phyloP scores from a whole-genome alignment of 192 early-diverging fungal genomes.

The Gamsiella multidivaricata region DNA sequence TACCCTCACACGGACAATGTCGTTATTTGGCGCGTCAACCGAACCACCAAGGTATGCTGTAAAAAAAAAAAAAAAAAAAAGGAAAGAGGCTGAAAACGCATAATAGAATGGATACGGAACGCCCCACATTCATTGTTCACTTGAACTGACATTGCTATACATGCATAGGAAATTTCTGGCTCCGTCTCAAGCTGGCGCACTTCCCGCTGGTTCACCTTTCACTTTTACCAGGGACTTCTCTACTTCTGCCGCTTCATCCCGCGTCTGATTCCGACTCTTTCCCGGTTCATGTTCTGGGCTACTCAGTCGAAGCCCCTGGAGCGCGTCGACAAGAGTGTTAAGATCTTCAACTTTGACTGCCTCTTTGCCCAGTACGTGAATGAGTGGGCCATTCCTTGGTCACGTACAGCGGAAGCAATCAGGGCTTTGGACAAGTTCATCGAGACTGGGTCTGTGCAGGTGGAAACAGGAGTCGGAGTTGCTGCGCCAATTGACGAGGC shows the following conservation, averaged over 20 bases:
- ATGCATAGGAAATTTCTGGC: conserved; percentile 3
- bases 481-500: background rate
- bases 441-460: conserved; percentile 45
- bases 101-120: no score
- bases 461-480: background rate
- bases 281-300: conserved; percentile 65
- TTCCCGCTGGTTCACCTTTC: conserved; percentile 45
- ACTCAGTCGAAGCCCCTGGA: conserved; percentile 60
- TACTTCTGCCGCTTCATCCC: conserved; percentile 66
- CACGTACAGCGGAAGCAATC: conserved; percentile 66
- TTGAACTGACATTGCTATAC: no score
- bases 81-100: no score
- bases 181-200: conserved; percentile 21
- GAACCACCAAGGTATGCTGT: conserved; percentile 62
- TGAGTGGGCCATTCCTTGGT: conserved; percentile 81
- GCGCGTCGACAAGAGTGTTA: conserved; percentile 71
- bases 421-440: conserved; percentile 65
- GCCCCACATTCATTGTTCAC: no score
- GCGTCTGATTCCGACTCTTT: conserved; percentile 58
- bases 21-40: conserved; percentile 75
- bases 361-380: conserved; percentile 76
- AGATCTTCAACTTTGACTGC: conserved; percentile 77
- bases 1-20: conserved; percentile 79
- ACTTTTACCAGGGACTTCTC: conserved; percentile 68
- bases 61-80: no score